Conservation (phyloP, 2,329 filamentous ascomycete species). For the Phoma sp. region DNA sequence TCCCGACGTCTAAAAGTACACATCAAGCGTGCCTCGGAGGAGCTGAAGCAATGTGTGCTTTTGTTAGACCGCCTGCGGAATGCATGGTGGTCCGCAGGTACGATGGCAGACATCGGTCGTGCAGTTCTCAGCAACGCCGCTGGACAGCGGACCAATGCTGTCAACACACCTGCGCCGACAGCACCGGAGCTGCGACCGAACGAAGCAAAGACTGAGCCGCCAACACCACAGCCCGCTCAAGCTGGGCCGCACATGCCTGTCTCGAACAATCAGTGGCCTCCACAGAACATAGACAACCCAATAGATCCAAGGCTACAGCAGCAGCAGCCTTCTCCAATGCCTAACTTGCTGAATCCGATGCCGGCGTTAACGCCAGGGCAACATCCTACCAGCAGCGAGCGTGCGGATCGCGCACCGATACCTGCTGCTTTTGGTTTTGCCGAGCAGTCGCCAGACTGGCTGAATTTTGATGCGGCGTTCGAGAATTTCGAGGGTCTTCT, state of each 20-base stretch:
- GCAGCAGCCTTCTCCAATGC: conserved; percentile 36
- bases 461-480: conserved; percentile 49
- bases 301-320: conserved; percentile 46
- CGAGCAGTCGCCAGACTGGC: conserved; percentile 47
- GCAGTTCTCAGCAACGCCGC: conserved; percentile 50
- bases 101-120: conserved; percentile 51
- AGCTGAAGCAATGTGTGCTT: conserved; percentile 52
- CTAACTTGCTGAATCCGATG: conserved; percentile 38
- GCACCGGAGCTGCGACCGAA: conserved; percentile 26
- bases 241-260: conserved; percentile 18
- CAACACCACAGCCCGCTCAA: conserved; percentile 26
- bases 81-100: conserved; percentile 55
- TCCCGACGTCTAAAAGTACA: conserved; percentile 57
- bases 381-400: conserved; percentile 47
- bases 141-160: conserved; percentile 42
- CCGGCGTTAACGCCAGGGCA: conserved; percentile 39
- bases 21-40: conserved; percentile 54
- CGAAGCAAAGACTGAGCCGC: conserved; percentile 28
- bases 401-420: conserved; percentile 36
- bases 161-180: conserved; percentile 39
- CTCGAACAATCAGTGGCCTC: conserved; percentile 31
- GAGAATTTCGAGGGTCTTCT: conserved; percentile 49
- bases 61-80: conserved; percentile 53
- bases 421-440: conserved; percentile 36
- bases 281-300: conserved; percentile 28